phyloP scores from a whole-genome alignment of 2,329 filamentous ascomycete species.

The Akanthomyces dipterigenus region DNA sequence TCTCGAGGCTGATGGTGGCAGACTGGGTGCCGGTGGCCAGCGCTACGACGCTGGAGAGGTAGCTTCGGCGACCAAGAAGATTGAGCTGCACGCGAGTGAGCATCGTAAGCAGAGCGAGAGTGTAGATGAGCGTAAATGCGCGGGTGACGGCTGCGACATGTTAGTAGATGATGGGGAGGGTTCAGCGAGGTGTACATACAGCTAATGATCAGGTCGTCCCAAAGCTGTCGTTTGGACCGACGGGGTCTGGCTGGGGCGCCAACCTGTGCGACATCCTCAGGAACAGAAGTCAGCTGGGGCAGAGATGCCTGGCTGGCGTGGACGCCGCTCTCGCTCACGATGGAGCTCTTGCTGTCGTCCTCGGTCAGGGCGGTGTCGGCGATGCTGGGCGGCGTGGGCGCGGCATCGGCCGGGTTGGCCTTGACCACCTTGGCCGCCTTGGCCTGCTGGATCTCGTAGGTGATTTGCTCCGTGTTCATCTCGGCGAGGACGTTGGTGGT shows the following conservation, averaged over 20 bases:
- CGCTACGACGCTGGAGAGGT: slow-evolving; percentile 90
- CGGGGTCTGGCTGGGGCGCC: slow-evolving; percentile 40
- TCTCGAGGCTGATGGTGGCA: slow-evolving; percentile 80
- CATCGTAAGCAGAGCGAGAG: slow-evolving; percentile 78
- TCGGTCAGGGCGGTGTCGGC: slow-evolving; percentile 70
- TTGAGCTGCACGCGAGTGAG: slow-evolving; percentile 95
- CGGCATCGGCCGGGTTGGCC: slow-evolving; percentile 45
- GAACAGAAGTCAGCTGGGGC: slow-evolving; percentile 33
- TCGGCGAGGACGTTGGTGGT: slow-evolving; percentile 82
- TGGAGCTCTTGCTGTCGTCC: slow-evolving; percentile 76
- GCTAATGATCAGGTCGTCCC: slow-evolving; percentile 95
- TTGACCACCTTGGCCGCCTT: slow-evolving; percentile 62
- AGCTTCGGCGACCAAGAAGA: slow-evolving; percentile 88
- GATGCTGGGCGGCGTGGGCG: slow-evolving; percentile 53
- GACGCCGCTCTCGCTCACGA: slow-evolving; percentile 74
- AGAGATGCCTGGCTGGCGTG: slow-evolving; percentile 71
- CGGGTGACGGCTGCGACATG: slow-evolving; percentile 67
- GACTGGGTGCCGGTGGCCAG: slow-evolving; percentile 70
- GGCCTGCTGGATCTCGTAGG: slow-evolving; percentile 89
- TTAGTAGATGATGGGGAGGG: slow-evolving; percentile 11
- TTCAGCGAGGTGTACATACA: slow-evolving; percentile 50
- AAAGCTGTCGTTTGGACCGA: slow-evolving; percentile 86
- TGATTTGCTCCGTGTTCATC: slow-evolving; percentile 86
- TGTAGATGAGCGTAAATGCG: slow-evolving; percentile 88
- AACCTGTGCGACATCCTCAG: slow-evolving; percentile 30